These are phyloP conservation scores for Sporothrix schenckii DNA, from an alignment of 2,329 filamentous ascomycete genomes.

Conservation along the genomic window DNA sequence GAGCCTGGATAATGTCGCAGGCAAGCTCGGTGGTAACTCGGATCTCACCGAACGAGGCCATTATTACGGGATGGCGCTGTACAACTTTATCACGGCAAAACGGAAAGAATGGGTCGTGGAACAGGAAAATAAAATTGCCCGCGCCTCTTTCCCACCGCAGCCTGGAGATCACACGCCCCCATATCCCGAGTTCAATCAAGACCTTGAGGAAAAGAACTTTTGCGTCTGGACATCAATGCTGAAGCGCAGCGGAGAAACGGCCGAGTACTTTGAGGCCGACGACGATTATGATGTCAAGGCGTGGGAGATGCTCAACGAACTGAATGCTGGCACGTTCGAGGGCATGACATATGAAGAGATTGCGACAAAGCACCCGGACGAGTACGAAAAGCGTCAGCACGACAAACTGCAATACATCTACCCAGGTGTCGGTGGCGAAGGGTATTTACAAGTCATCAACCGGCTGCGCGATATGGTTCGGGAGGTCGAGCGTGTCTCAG, in stretches of 20 bases:
- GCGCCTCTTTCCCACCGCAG: slow-evolving; percentile 82
- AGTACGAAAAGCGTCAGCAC: slow-evolving; percentile 75
- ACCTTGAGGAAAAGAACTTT: slow-evolving; percentile 80
- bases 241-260: slow-evolving; percentile 83
- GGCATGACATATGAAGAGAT: slow-evolving; percentile 95
- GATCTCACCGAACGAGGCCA: slow-evolving; percentile 78
- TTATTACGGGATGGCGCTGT: slow-evolving; percentile 75
- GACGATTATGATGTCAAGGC: slow-evolving; percentile 97
- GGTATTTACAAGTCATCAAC: slow-evolving; percentile 96
- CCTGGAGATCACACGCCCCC: slow-evolving; percentile 92
- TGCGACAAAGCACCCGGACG: slow-evolving; percentile 72
- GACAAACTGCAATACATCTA: slow-evolving; percentile 98
- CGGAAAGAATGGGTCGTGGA: slow-evolving; percentile 79
- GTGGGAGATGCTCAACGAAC: slow-evolving; percentile 96
- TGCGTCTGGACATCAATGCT: slow-evolving; percentile 99
- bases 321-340: slow-evolving; percentile 91
- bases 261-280: slow-evolving; percentile 83
- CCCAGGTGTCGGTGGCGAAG: slow-evolving; percentile 91
- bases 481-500: slow-evolving; percentile 94
- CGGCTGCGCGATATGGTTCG: slow-evolving; percentile 93
- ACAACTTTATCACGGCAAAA: slow-evolving; percentile 81
- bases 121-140: slow-evolving; percentile 75
- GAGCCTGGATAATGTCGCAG: slow-evolving; percentile 81
- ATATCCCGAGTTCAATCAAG: slow-evolving; percentile 78
- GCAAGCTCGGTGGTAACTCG: slow-evolving; percentile 90